Percentiles rank a stretch among this genome's conserved stretches.
These are phyloP conservation scores for Ascochyta viciae-villosae DNA, from an alignment of 2,329 filamentous ascomycete genomes.

Conservation along the genomic window DNA sequence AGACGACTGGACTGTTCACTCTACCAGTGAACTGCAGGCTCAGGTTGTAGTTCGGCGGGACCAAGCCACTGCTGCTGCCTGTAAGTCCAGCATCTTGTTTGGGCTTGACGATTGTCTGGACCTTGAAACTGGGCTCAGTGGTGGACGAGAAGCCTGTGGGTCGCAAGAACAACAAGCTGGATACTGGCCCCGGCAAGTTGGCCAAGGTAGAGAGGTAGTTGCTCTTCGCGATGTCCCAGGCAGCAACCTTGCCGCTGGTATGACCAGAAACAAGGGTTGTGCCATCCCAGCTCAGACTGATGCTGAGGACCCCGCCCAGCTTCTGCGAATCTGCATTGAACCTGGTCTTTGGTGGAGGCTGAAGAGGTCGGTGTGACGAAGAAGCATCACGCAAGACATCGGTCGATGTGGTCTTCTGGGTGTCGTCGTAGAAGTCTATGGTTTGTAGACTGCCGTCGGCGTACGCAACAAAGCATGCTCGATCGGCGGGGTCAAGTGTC, in stretches of 20 bases:
- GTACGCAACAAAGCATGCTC: slow-evolving; percentile 81
- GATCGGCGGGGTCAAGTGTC: slow-evolving; percentile 79
- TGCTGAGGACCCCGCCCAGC: slow-evolving; percentile 69
- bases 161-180: slow-evolving; percentile 77
- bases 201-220: slow-evolving; percentile 71
- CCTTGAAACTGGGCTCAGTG: slow-evolving; percentile 54
- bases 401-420: slow-evolving; percentile 47
- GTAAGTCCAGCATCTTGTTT: slow-evolving; percentile 64
- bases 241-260: slow-evolving; percentile 75
- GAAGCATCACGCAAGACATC: slow-evolving; percentile 59
- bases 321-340: slow-evolving; percentile 66
- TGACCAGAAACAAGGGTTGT: slow-evolving; percentile 83
- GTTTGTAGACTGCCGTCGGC: slow-evolving; percentile 82
- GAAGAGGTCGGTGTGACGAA: slow-evolving; percentile 62
- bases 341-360: slow-evolving; percentile 48
- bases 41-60: slow-evolving; percentile 68
- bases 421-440: slow-evolving; percentile 73
- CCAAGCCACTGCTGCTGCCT: slow-evolving; percentile 40
- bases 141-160: slow-evolving; percentile 59
- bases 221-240: slow-evolving; percentile 79
- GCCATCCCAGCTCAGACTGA: slow-evolving; percentile 82
- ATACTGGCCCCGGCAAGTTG: slow-evolving; percentile 81
- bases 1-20: slow-evolving; percentile 35
- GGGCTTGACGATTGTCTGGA: slow-evolving; percentile 78
- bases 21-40: slow-evolving; percentile 65